These are phyloP conservation scores for Trifolium fragiferum DNA, from an alignment of 306 rosid species.

Conservation along the genomic window DNA sequence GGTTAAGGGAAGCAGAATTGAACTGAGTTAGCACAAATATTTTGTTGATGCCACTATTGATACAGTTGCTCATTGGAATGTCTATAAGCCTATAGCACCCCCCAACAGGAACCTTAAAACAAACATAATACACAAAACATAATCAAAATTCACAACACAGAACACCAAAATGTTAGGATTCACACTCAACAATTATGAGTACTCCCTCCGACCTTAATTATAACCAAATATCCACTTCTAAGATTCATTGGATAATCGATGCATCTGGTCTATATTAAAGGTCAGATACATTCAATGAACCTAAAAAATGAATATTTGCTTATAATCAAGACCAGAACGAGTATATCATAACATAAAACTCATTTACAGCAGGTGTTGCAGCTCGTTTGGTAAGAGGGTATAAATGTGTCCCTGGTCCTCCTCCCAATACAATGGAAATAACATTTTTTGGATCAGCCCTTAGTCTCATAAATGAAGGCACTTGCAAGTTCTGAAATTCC, in stretches of 20 bases:
- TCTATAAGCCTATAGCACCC: conserved; percentile 96
- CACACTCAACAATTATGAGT: conserved; percentile 7
- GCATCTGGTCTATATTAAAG: no score
- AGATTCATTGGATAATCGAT: no score
- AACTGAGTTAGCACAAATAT: conserved; percentile 87
- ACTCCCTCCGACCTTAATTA: no score
- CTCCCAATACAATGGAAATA: conserved; percentile 83
- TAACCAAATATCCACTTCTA: no score
- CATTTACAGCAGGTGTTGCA: conserved; percentile 91
- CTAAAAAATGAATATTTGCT: no score
- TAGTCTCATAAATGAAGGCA: conserved; percentile 53
- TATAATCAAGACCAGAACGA: no score
- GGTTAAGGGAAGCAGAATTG: conserved; percentile 92
- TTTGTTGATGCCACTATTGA: conserved; percentile 87
- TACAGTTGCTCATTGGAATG: conserved; percentile 96
- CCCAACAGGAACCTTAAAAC: conserved; percentile 85
- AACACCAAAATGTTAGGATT: conserved; percentile 8
- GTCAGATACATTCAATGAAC: no score
- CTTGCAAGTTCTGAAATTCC: conserved; percentile 59
- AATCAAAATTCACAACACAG: neutral
- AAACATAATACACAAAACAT: conserved; percentile 8
- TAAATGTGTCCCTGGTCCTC: conserved; percentile 82
- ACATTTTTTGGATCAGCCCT: conserved; percentile 76
- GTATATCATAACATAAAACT: neutral
- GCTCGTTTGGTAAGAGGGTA: conserved; percentile 84